A percentile compares a stretch with the other conserved stretches of the same genome.
Evolutionary conservation across 805 yeast species (phyloP).

Genomic region (Saccharomycopsis synnaedendra): DNA sequence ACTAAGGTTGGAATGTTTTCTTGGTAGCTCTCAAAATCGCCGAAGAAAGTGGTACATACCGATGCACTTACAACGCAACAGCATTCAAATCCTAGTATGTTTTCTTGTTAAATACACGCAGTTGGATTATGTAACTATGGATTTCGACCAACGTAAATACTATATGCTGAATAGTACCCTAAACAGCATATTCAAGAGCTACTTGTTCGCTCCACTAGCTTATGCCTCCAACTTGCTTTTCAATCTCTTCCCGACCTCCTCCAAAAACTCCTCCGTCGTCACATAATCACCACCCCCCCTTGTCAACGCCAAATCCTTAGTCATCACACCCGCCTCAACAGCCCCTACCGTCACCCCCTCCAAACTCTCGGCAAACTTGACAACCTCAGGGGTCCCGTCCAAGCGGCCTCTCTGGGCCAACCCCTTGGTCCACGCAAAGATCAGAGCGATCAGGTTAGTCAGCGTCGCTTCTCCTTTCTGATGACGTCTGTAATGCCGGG

Average conservation of each 20-base stretch:
- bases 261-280: constrained; percentile 85
- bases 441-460: constrained; percentile 94
- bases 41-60: too few species aligned
- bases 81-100: too few species aligned
- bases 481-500: constrained; percentile 92
- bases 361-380: constrained; percentile 62
- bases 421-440: constrained; percentile 96
- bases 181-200: too few species aligned
- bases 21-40: too few species aligned
- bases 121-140: too few species aligned
- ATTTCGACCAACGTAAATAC: too few species aligned
- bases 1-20: too few species aligned
- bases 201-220: too few species aligned
- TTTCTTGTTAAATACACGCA: too few species aligned
- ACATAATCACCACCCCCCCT: constrained; percentile 78
- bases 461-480: constrained; percentile 97
- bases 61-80: too few species aligned
- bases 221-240: constrained; percentile 5
- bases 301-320: constrained; percentile 90
- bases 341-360: constrained; percentile 83
- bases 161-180: too few species aligned
- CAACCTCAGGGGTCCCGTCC: constrained; percentile 79
- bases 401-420: constrained; percentile 83
- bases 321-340: constrained; percentile 85
- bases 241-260: constrained; percentile 65